Evolutionary conservation across 2,329 filamentous ascomycete genomes (phyloP), one percentile per base, ranked within the genome.

Genomic region (Aureobasidium pullulans): DNA sequence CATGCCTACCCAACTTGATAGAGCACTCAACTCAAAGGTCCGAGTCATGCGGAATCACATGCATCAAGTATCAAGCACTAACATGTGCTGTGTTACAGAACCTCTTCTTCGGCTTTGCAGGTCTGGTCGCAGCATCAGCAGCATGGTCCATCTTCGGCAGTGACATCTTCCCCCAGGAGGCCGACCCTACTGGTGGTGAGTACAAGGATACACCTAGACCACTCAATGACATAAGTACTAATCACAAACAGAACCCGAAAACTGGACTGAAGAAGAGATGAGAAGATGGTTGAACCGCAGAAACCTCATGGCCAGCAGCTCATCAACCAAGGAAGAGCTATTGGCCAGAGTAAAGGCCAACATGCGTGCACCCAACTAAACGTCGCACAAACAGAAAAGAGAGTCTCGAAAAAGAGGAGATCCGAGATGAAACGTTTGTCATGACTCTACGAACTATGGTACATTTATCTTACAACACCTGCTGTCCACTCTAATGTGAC

Each of bases 91-190:
- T 49, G 8, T 7, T 10, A 31, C 56, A 72, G 69, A 72, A 72
- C 59, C 62, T 72, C 52, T 72, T 67, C 66, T 59, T 75, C 86
- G 89, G 86, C 16, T 96, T 96, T 70, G 85, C 88, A 4, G 89
- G 88, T 9, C 81, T 95, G 56, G 82, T 96, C 13, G 88, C 89
- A 6, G 90, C 88, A 1, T 90, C 88, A 1, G 88, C 90, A 15
- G 84, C 84, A 43, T 96, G 88, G 87, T 82, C 84, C 16, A 93
- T 96, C 66, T 95, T 88, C 86, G 90, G 90, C 60, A 81, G 84
- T 57, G 90, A 93, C 63, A 82, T 96, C 68, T 96, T 96, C 68
- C 92, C 92, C 0, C 73, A 82, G 3, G 78, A 85, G 64, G 62
- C 78, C 49, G 91, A 96, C 70, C 90, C 92, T n/a, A 89, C 78